Conservation (phyloP, 176 grass and related monocot genomes). For the Miscanthus lutarioriparius region DNA sequence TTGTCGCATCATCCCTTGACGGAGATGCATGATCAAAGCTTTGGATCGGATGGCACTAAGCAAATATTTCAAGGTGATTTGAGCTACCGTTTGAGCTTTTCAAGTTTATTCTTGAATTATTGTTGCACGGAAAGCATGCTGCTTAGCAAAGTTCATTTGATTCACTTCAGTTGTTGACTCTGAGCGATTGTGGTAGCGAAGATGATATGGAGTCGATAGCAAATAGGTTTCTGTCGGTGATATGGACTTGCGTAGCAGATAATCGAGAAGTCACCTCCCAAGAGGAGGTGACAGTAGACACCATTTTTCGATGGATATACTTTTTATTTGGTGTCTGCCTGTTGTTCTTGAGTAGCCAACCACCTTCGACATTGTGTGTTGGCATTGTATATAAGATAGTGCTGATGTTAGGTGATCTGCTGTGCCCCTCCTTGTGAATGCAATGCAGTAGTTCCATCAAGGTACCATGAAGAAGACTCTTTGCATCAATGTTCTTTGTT, state of each 20-base stretch:
- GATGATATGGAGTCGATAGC: slow-evolving; percentile 99
- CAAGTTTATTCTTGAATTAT: slow-evolving; percentile 26
- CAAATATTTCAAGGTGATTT: slow-evolving; percentile 88
- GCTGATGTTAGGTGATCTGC: slow-evolving; percentile 24
- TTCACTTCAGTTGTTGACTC: slow-evolving; percentile 10
- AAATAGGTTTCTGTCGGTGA: slow-evolving; percentile 92
- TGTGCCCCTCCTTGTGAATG: background rate
- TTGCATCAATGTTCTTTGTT: slow-evolving; percentile 16
- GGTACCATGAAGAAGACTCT: slow-evolving; percentile 6
- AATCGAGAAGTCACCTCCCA: slow-evolving; percentile 75
- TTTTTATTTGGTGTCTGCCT: background rate
- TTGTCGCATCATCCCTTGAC: slow-evolving; percentile 77
- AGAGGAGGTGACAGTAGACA: slow-evolving; percentile 67
- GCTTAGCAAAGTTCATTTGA: background rate
- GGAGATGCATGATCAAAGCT: slow-evolving; percentile 79
- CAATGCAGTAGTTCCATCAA: background rate
- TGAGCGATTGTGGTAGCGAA: slow-evolving; percentile 84
- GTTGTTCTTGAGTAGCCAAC: background rate
- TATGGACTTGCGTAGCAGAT: slow-evolving; percentile 91
- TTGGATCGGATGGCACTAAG: slow-evolving; percentile 72
- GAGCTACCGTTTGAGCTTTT: background rate
- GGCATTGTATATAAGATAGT: slow-evolving; percentile 26
- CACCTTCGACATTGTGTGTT: background rate
- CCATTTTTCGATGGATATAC: slow-evolving; percentile 47
- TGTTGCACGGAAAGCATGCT: slow-evolving; percentile 16